A percentile compares a stretch with the other conserved stretches of the same genome.
Evolutionary conservation across 495 filamentous ascomycete genomes (phyloP).

Genomic region (Hypoxylon lienhwacheense): DNA sequence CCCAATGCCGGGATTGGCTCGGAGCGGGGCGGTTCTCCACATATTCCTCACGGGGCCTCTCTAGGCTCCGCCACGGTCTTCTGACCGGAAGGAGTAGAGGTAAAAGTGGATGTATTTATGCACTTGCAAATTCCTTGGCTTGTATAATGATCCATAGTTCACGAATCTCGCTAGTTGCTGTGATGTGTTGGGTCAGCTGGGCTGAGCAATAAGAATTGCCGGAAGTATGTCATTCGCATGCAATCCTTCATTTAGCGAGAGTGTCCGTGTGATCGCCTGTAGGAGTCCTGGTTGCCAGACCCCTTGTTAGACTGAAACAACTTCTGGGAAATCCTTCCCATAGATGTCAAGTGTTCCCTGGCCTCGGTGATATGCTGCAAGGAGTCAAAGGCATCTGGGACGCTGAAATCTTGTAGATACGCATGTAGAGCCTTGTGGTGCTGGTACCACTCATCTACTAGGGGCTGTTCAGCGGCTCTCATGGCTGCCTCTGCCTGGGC

Average conservation of each 20-base stretch:
- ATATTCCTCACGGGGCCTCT: constrained; percentile 30
- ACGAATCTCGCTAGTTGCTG: constrained; percentile 14
- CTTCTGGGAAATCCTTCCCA: constrained; percentile 46
- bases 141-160: constrained; percentile 19
- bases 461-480: constrained; percentile 37
- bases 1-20: constrained; percentile 35
- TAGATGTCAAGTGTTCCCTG: constrained; percentile 48
- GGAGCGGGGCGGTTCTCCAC: constrained; percentile 25
- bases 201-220: not conserved
- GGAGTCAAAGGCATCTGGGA: constrained; percentile 50
- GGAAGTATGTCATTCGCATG: constrained; percentile 1
- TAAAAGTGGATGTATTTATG: constrained; percentile 26
- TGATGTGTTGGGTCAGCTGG: constrained; percentile 11
- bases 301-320: constrained; percentile 34
- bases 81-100: constrained; percentile 29
- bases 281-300: constrained; percentile 31
- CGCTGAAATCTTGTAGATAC: constrained; percentile 45
- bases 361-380: constrained; percentile 50
- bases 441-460: constrained; percentile 51
- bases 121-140: constrained; percentile 37
- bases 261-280: constrained; percentile 39
- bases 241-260: constrained; percentile 37
- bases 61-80: constrained; percentile 26
- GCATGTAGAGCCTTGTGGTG: constrained; percentile 51
- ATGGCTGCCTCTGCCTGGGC: constrained; percentile 36